phyloP scores from a whole-genome alignment of 768 basidiomycete species.

The Lactarius hengduanensis region DNA sequence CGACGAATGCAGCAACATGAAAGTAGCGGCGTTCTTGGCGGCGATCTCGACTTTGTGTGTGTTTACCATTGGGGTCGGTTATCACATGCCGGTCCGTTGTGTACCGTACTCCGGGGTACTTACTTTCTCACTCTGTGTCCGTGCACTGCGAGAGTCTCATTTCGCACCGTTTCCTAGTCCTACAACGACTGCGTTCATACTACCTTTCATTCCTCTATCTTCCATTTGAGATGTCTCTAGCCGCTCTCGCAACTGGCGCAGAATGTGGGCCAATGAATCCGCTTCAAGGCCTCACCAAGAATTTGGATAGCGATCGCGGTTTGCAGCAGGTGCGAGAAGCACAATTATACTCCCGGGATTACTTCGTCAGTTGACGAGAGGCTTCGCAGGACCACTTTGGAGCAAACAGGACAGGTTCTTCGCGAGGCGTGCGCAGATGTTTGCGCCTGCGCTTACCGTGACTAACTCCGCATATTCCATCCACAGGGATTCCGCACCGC shows the following conservation, averaged over 20 bases:
- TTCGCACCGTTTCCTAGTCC: background rate
- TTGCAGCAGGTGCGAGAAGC: constrained; percentile 62
- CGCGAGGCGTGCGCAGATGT: constrained; percentile 51
- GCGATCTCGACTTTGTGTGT: background rate
- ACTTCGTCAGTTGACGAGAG: constrained; percentile 4
- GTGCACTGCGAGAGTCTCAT: background rate
- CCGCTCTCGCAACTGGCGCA: constrained; percentile 70
- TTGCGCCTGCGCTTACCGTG: background rate
- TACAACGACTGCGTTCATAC: background rate
- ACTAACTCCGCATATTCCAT: background rate
- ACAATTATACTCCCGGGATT: background rate
- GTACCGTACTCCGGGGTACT: background rate
- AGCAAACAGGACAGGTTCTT: constrained; percentile 56
- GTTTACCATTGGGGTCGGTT: background rate
- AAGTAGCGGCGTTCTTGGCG: background rate
- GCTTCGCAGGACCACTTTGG: constrained; percentile 65
- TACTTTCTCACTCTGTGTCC: background rate
- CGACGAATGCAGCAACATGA: background rate
- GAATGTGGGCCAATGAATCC: constrained; percentile 89
- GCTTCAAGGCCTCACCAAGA: constrained; percentile 74
- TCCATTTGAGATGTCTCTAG: constrained; percentile 59
- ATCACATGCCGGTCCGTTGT: background rate
- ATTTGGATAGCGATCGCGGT: constrained; percentile 76
- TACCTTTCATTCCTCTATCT: background rate
- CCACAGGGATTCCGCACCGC: constrained; percentile 22